These are phyloP conservation scores for Craterostigma plantagineum DNA, from an alignment of 257 asterid species.

Conservation along the genomic window DNA sequence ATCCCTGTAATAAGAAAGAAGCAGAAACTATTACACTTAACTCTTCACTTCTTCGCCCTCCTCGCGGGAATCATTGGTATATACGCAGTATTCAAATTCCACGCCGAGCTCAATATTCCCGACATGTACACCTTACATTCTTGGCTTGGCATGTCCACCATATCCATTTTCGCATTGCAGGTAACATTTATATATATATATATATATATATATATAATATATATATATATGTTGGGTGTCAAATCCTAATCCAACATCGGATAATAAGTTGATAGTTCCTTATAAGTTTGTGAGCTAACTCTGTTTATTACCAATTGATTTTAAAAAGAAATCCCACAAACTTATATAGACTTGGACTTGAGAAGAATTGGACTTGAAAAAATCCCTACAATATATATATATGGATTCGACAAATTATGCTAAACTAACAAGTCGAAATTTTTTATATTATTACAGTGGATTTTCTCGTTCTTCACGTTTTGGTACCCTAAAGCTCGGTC, in stretches of 20 bases:
- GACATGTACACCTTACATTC: constrained; percentile 46
- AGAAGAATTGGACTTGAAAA: too few relatives aligned
- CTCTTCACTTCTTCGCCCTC: constrained; percentile 30
- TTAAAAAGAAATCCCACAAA: too few relatives aligned
- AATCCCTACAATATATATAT: too few relatives aligned
- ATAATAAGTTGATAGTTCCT: too few relatives aligned
- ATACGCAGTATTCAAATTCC: constrained; percentile 42
- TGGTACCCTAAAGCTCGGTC: constrained; percentile 13
- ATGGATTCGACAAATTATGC: too few relatives aligned
- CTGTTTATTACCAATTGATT: too few relatives aligned
- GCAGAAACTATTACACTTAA: constrained; percentile 24
- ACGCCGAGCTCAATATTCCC: constrained; percentile 14
- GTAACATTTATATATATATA: too few relatives aligned
- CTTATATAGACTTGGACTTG: too few relatives aligned
- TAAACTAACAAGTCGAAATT: background rate
- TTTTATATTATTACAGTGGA: constrained; percentile 20
- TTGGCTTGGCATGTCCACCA: constrained; percentile 53
- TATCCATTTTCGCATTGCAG: constrained; percentile 35
- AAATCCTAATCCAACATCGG: too few relatives aligned
- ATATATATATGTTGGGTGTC: too few relatives aligned
- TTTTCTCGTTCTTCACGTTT: constrained; percentile 21
- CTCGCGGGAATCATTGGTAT: constrained; percentile 28
- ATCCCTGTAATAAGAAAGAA: constrained; percentile 9
- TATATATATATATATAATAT: too few relatives aligned
- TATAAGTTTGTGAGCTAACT: too few relatives aligned